Percentiles rank a stretch among this genome's conserved stretches.
These are phyloP conservation scores for Pichia sp. DNA, from an alignment of 1,139 yeast genomes.

Conservation along the genomic window DNA sequence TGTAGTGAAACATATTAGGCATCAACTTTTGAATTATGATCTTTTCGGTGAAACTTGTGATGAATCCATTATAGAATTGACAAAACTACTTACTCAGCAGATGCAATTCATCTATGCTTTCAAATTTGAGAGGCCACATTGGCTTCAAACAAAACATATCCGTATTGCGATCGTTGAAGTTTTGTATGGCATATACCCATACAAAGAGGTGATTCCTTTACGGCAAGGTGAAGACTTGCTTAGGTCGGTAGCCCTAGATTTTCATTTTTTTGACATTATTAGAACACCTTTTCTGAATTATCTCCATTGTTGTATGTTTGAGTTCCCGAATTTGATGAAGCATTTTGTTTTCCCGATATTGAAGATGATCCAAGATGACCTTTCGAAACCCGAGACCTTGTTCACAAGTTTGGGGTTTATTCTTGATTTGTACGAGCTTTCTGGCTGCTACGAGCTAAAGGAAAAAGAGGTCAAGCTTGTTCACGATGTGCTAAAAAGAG, in stretches of 20 bases:
- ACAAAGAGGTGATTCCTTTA: slow-evolving; percentile 50
- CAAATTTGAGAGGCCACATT: slow-evolving; percentile 39
- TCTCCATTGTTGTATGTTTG: slow-evolving; percentile 14
- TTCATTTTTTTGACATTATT: slow-evolving; percentile 13
- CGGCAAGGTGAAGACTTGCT: slow-evolving; percentile 6
- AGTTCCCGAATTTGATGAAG: slow-evolving; percentile 7
- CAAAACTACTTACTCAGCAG: slow-evolving; percentile 56
- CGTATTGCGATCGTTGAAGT: slow-evolving; percentile 65
- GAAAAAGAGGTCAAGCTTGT: slow-evolving; percentile 20
- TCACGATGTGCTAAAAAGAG: neutral
- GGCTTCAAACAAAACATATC: slow-evolving; percentile 54
- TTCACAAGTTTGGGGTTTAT: slow-evolving; percentile 7
- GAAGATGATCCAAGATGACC: slow-evolving; percentile 11
- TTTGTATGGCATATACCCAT: slow-evolving; percentile 64
- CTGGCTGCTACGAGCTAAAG: neutral
- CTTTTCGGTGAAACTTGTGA: slow-evolving; percentile 44
- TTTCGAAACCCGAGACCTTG: slow-evolving; percentile 1
- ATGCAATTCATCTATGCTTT: slow-evolving; percentile 48
- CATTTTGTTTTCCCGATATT: slow-evolving; percentile 12
- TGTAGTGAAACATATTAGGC: slow-evolving; percentile 63
- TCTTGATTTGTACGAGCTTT: neutral
- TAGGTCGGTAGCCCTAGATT: slow-evolving; percentile 11
- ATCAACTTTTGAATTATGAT: slow-evolving; percentile 62
- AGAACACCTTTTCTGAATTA: slow-evolving; percentile 11
- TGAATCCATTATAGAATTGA: slow-evolving; percentile 43